phyloP scores from a whole-genome alignment of 345 rosid genomes.

The Limnanthes douglasii region DNA sequence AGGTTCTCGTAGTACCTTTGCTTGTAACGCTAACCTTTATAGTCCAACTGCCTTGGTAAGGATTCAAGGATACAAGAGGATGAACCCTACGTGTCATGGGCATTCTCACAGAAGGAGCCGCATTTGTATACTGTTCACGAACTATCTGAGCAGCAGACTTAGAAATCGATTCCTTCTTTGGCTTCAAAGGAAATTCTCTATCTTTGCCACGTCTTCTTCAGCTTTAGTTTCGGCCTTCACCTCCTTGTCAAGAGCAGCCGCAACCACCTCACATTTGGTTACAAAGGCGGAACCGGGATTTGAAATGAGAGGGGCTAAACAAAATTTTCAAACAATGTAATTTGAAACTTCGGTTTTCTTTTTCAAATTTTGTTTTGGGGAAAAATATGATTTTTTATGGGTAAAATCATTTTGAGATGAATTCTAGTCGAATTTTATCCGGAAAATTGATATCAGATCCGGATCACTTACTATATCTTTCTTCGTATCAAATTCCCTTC shows the following conservation, averaged over 20 bases:
- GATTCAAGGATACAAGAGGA: constrained; percentile 84
- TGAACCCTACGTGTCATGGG: constrained; percentile 89
- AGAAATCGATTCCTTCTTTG: constrained; percentile 46
- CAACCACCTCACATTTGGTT: constrained; percentile 56
- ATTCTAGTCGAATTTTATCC: no score
- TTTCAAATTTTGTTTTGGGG: no score
- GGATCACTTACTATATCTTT: no score
- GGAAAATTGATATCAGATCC: no score
- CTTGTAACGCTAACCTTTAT: constrained; percentile 81
- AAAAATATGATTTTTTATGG: no score
- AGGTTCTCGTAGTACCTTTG: constrained; percentile 81
- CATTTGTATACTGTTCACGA: constrained; percentile 61
- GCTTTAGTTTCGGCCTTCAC: constrained; percentile 16
- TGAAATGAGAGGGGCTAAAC: no score
- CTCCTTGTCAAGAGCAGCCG: constrained; percentile 56
- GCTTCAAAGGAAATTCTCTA: constrained; percentile 27
- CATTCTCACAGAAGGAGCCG: constrained; percentile 75
- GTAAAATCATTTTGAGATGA: no score
- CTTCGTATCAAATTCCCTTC: no score
- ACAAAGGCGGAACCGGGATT: constrained; percentile 67
- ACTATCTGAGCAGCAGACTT: constrained; percentile 86
- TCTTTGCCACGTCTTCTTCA: constrained; percentile 16
- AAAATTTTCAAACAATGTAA: no score
- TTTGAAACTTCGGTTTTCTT: no score
- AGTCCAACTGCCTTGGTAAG: constrained; percentile 94